phyloP scores from a whole-genome alignment of 2,329 filamentous ascomycete genomes.

The Aspergillus sp. region DNA sequence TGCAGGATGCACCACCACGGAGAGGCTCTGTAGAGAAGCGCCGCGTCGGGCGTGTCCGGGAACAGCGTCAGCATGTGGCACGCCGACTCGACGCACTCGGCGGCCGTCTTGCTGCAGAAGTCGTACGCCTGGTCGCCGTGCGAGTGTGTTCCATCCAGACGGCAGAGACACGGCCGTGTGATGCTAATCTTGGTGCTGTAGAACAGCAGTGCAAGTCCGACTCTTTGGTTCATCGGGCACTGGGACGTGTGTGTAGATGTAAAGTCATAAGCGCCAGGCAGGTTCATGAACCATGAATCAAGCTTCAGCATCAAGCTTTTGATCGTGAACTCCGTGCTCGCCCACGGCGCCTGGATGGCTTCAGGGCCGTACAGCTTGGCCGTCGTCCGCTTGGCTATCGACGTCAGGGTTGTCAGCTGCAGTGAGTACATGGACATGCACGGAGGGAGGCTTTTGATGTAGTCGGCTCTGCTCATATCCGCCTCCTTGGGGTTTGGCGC shows the following conservation, averaged over 20 bases:
- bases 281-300: slow-evolving; percentile 31
- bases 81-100: slow-evolving; percentile 35
- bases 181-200: slow-evolving; percentile 36
- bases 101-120: slow-evolving; percentile 30
- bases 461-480: slow-evolving; percentile 20
- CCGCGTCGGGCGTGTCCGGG: slow-evolving; percentile 30
- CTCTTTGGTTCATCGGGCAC: slow-evolving; percentile 25
- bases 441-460: slow-evolving; percentile 27
- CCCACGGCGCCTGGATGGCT: slow-evolving; percentile 26
- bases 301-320: slow-evolving; percentile 28
- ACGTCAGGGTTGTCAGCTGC: slow-evolving; percentile 27
- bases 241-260: slow-evolving; percentile 28
- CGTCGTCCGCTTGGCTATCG: slow-evolving; percentile 29
- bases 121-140: slow-evolving; percentile 25
- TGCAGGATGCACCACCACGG: slow-evolving; percentile 39
- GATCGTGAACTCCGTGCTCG: slow-evolving; percentile 30
- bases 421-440: slow-evolving; percentile 34
- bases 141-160: slow-evolving; percentile 24
- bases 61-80: slow-evolving; percentile 33
- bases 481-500: slow-evolving; percentile 7
- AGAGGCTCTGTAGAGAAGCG: slow-evolving; percentile 27
- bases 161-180: slow-evolving; percentile 36
- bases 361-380: slow-evolving; percentile 32
- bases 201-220: slow-evolving; percentile 33
- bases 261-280: slow-evolving; percentile 33